Evolutionary conservation across 345 rosid genomes (phyloP), one percentile per base, ranked within the genome.

Genomic region (Jatropha curcas): DNA sequence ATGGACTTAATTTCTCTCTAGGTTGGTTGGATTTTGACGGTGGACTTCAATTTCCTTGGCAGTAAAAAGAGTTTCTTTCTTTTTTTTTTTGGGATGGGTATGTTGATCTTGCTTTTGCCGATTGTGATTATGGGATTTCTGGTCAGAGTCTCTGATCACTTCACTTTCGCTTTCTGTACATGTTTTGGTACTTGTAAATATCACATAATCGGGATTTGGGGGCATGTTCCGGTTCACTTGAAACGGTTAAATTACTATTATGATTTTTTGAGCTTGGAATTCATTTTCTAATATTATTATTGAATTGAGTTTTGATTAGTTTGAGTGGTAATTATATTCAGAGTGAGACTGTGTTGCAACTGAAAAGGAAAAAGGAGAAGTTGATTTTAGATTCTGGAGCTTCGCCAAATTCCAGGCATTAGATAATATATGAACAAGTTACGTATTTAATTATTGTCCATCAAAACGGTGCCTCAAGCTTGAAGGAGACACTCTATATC

Each of bases 121-220:
- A 63, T 68, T 60, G 30, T 37, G 57, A 20, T 12, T 0, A 34
- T 60, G 65, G 65, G 41, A 41, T 68, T 45, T 70, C 58, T 43
- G 17, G 43, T 28, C n/a, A 41, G 43, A 57, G 28, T 27, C 16
- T 72, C 10, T 12, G n/a, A 39, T 17, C 51, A 10, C 37, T 20
- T 24, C 48, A 28, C 52, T 3, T n/a, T n/a, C n/a, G n/a, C 1
- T 52, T 65, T 4, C 0, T 74, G 75, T 68, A 53, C 28, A 77
- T 59, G 20, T 69, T 34, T 67, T 35, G 17, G 59, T 77, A 13
- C 24, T 17, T 48, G 59, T 61, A 67, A 48, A 67, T 67, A 50
- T 10, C 28, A 33, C 10, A 25, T 45, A 22, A 46, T 48, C 10
- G 56, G 39, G 7, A 35, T 20, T 20, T 11, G 12, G 4, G 17